Percentiles rank a stretch among this genome's conserved stretches.
phyloP scores from a whole-genome alignment of 768 basidiomycete genomes.

The Xerocomellus chrysenteron region DNA sequence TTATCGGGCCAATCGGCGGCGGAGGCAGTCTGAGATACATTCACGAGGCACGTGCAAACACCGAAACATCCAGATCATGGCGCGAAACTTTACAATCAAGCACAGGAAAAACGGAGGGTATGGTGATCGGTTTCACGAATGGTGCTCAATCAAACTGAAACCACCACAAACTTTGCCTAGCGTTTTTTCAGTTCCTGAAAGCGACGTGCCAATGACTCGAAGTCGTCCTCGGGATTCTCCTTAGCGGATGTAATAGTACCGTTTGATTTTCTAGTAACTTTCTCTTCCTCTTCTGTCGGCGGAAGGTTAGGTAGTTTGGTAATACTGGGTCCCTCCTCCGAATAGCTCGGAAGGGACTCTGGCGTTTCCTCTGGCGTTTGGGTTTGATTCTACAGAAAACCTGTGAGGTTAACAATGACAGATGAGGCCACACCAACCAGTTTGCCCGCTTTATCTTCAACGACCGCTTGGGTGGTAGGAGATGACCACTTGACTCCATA shows the following conservation, averaged over 20 bases:
- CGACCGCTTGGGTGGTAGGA: slow-evolving; percentile 27
- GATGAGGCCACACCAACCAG: slow-evolving; percentile 36
- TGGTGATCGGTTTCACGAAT: slow-evolving; percentile 5
- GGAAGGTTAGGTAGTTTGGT: slow-evolving; percentile 53
- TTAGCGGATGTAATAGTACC: slow-evolving; percentile 5
- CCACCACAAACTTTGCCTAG: slow-evolving; percentile 30
- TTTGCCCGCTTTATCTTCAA: slow-evolving; percentile 34
- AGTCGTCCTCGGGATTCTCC: slow-evolving; percentile 56
- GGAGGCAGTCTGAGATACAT: slow-evolving; percentile 2
- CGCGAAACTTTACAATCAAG: slow-evolving; percentile 10
- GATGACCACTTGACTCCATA: slow-evolving; percentile 74
- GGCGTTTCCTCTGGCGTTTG: slow-evolving; percentile 1
- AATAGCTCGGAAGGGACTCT: slow-evolving; percentile 30
- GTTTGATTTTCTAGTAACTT: slow-evolving; percentile 9
- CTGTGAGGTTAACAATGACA: slow-evolving; percentile 1
- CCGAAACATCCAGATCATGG: slow-evolving; percentile 7
- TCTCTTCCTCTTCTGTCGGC: slow-evolving; percentile 47
- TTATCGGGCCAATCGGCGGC: slow-evolving; percentile 12
- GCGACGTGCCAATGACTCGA: slow-evolving; percentile 71
- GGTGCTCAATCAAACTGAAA: not conserved
- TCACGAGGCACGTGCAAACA: slow-evolving; percentile 8
- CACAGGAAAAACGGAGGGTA: not conserved
- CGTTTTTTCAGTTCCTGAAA: slow-evolving; percentile 89
- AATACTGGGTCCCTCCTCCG: slow-evolving; percentile 16
- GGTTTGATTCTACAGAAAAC: slow-evolving; percentile 6